Percentiles rank a stretch among this genome's conserved stretches.
Evolutionary conservation across 1,139 yeast genomes (phyloP).

Genomic region (Debaryomyces sp.): DNA sequence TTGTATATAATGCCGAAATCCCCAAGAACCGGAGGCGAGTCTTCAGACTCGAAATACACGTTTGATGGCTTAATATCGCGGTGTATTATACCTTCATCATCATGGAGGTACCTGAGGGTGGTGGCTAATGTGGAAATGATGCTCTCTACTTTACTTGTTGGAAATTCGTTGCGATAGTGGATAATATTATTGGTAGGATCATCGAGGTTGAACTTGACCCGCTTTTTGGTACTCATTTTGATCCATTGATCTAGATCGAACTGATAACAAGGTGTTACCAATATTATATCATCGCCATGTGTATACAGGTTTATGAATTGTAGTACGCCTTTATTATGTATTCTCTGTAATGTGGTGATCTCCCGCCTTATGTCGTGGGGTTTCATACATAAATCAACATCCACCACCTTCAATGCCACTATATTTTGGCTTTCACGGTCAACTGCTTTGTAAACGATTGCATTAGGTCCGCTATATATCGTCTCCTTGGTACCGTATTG

Average conservation of each 20-base stretch:
- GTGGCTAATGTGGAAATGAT: slow-evolving; percentile 24
- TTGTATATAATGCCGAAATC: slow-evolving; percentile 81
- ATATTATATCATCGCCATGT: slow-evolving; percentile 34
- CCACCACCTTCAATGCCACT: slow-evolving; percentile 45
- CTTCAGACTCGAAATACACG: slow-evolving; percentile 50
- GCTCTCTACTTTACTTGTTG: slow-evolving; percentile 14
- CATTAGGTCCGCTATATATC: slow-evolving; percentile 39
- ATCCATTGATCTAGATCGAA: slow-evolving; percentile 31
- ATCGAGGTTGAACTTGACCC: slow-evolving; percentile 24
- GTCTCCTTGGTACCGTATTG: slow-evolving; percentile 23
- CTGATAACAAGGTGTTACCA: slow-evolving; percentile 38
- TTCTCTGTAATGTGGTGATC: slow-evolving; percentile 26
- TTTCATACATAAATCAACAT: slow-evolving; percentile 36
- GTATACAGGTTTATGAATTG: slow-evolving; percentile 25
- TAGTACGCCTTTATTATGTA: slow-evolving; percentile 27
- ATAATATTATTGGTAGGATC: slow-evolving; percentile 19
- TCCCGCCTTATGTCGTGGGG: slow-evolving; percentile 46
- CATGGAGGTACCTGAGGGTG: slow-evolving; percentile 30
- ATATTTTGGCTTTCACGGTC: slow-evolving; percentile 13
- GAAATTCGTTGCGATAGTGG: slow-evolving; percentile 18
- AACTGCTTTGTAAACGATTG: slow-evolving; percentile 34
- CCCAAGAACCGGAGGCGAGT: slow-evolving; percentile 51
- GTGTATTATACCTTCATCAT: slow-evolving; percentile 69
- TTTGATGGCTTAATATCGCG: slow-evolving; percentile 87
- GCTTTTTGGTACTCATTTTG: slow-evolving; percentile 16